These are phyloP conservation scores for Chaetomium sp. DNA, from an alignment of 2,329 filamentous ascomycete genomes.

Conservation along the genomic window DNA sequence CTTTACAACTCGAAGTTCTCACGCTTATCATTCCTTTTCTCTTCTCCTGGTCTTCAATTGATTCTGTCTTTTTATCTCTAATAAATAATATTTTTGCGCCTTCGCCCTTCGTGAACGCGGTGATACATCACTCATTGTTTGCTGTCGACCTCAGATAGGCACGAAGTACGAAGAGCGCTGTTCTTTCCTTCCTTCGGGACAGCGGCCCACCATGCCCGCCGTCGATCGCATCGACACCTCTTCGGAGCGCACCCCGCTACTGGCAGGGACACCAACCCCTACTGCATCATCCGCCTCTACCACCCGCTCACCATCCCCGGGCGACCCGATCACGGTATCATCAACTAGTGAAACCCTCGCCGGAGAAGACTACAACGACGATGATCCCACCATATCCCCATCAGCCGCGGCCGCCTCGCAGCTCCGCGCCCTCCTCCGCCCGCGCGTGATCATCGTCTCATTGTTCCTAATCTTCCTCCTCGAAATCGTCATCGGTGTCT, in stretches of 20 bases:
- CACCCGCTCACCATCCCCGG: not conserved
- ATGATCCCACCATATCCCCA: not conserved
- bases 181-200: no score
- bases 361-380: not conserved
- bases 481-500: slow-evolving; percentile 32
- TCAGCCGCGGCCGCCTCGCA: not conserved
- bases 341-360: not conserved
- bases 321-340: not conserved
- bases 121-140: no score
- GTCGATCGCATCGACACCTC: slow-evolving; percentile 8
- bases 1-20: not conserved
- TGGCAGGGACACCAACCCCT: slow-evolving; percentile 9
- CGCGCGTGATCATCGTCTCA: slow-evolving; percentile 25
- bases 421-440: slow-evolving; percentile 20
- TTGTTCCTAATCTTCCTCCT: slow-evolving; percentile 35
- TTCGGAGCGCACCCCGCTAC: slow-evolving; percentile 10
- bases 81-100: no score
- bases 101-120: no score
- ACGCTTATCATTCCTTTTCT: not conserved
- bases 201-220: slow-evolving; percentile 3
- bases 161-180: no score
- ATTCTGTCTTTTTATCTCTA: not conserved
- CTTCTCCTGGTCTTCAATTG: not conserved
- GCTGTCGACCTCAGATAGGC: no score
- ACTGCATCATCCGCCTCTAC: not conserved